Base-by-base conservation (phyloP, 176 grass and related monocot genomes). In the Oryza glaberrima region DNA sequence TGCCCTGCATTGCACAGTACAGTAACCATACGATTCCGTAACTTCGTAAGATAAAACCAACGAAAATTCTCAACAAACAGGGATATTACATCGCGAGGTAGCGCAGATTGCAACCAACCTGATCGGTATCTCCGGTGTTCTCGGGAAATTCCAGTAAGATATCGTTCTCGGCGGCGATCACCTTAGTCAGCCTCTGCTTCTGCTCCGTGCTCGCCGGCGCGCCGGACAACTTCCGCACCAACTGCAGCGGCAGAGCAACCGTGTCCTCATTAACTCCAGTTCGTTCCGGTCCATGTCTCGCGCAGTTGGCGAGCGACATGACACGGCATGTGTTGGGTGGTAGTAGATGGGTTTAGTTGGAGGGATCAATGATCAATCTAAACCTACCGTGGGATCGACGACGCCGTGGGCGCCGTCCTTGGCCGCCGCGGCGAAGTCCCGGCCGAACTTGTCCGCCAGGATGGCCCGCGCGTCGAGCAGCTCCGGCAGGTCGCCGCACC, bases 401-500 rank as follows among this genome's bases (percentile, higher is more conserved):
- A 83, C 69, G 75, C 14, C 84, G 15, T 38, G 74, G 75, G 63
- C 45, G 75, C 88, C 88, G 40, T 92, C 86, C 69, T 72, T 81
- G 35, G 86, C 86, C 47, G 82, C 86, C 11, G 6, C 6, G 73
- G 78, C 56, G 74, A 92, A 88, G 20, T 88, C 86, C 30, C 75
- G 79, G 82, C 86, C 90, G 68, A 92, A 88, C 79, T 88, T 92
- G 83, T 77, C 78, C 2, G 83, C 90, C 9, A 92, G 69, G 78
- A 92, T 88, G 73, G 52, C 49, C 47, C 90, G 78, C 74, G 82
- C 86, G 60, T 86, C 83, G 20, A 85, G 74, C 83, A 92, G 86
- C 90, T 92, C 90, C 48, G 90, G 90, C 11, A 92, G 68, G 17
- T 92, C 90, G 54, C 86, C 90, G 83, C 79, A 82, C 28, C 86